A percentile compares a stretch with the other conserved stretches of the same genome.
Evolutionary conservation across 169 alveolate species (phyloP).

Genomic region (Plasmodium knowlesi): DNA sequence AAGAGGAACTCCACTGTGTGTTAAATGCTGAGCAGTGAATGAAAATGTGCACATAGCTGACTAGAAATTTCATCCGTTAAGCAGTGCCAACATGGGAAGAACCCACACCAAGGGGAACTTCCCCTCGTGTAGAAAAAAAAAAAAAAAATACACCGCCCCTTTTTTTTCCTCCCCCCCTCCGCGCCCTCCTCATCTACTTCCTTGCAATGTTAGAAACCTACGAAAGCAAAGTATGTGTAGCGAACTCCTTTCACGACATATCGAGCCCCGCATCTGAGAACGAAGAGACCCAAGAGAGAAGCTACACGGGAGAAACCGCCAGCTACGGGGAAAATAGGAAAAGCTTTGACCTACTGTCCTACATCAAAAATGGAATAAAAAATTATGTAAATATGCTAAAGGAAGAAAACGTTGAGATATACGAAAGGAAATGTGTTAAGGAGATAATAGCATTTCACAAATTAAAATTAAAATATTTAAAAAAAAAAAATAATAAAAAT

Average conservation of each 20-base stretch:
- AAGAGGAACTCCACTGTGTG: not conserved
- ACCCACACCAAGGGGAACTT: not conserved
- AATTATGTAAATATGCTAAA: constrained; percentile 21
- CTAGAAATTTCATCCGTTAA: not conserved
- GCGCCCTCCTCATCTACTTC: not conserved
- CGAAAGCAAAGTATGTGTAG: constrained; percentile 50
- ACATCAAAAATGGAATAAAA: not conserved
- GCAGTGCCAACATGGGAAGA: not conserved
- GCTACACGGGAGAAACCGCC: not conserved
- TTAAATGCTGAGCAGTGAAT: not conserved
- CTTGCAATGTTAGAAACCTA: constrained; percentile 9
- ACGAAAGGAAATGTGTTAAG: constrained; percentile 41
- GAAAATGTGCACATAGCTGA: not conserved
- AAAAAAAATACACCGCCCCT: not conserved
- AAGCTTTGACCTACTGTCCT: not conserved
- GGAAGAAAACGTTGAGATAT: constrained; percentile 28
- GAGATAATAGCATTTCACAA: constrained; percentile 28
- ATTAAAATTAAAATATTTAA: constrained; percentile 10
- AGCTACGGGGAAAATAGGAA: not conserved
- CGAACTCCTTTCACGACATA: constrained; percentile 34
- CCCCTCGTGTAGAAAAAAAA: not conserved
- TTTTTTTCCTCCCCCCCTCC: not conserved
- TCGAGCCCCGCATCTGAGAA: constrained; percentile 14
- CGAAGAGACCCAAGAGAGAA: not conserved
- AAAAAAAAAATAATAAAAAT: constrained; percentile 12